Conservation (phyloP, 495 filamentous ascomycete species). For the Echria macrotheca region DNA sequence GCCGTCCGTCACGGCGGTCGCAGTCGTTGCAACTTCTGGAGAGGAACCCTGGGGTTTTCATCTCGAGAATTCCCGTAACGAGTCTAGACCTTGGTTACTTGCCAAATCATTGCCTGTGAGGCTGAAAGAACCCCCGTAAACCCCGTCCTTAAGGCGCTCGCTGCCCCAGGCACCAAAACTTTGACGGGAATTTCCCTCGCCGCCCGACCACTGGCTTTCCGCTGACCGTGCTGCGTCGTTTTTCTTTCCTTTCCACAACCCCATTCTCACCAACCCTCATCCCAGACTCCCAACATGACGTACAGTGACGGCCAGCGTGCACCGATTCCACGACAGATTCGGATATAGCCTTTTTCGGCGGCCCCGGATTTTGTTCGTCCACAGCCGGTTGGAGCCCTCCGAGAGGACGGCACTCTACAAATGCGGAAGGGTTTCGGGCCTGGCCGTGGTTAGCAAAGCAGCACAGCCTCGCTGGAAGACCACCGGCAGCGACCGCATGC, state of each 20-base stretch:
- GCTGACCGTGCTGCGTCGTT: background rate
- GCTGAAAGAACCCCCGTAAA: background rate
- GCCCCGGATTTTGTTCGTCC: conserved; percentile 8
- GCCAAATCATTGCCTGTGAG: background rate
- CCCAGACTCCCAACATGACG: conserved; percentile 1
- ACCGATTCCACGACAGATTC: background rate
- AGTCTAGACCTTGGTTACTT: background rate
- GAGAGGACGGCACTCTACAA: background rate
- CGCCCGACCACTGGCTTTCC: background rate
- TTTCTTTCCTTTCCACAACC: background rate
- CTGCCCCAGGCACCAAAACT: background rate
- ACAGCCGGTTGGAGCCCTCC: conserved; percentile 7
- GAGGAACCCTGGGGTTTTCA: no score
- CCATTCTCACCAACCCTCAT: background rate
- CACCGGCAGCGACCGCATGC: background rate
- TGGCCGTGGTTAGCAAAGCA: background rate
- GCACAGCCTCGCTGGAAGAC: conserved; percentile 9
- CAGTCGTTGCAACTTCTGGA: no score
- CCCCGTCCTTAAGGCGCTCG: background rate
- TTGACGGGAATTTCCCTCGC: background rate
- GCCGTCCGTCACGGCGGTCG: no score
- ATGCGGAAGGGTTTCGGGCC: background rate
- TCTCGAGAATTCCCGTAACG: background rate
- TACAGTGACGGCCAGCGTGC: background rate
- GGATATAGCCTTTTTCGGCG: conserved; percentile 4